Evolutionary conservation across 371 early-diverging fungal species (phyloP).

Genomic region (Capillidium rhysosporum): DNA sequence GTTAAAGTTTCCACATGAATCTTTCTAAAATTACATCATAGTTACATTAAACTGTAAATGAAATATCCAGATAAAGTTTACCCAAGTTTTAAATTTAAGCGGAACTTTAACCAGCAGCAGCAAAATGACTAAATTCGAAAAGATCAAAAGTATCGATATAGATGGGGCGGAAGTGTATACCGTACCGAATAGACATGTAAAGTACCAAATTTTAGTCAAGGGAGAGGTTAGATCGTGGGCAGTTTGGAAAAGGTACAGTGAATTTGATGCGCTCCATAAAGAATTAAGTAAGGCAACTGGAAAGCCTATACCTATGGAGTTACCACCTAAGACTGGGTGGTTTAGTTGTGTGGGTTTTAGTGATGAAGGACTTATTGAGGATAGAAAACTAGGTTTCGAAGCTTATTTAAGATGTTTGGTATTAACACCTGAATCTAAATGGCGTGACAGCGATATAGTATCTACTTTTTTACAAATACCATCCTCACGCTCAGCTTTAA

Average conservation of each 20-base stretch:
- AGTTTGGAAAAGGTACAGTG: constrained; percentile 73
- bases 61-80: too few relatives aligned
- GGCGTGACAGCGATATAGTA: constrained; percentile 54
- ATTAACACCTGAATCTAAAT: constrained; percentile 45
- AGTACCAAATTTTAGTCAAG: constrained; percentile 47
- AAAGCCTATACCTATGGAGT: constrained; percentile 32
- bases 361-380: constrained; percentile 48
- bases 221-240: constrained; percentile 73
- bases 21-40: too few relatives aligned
- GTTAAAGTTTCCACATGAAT: too few relatives aligned
- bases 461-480: constrained; percentile 53
- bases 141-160: too few relatives aligned
- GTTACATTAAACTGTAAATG: too few relatives aligned
- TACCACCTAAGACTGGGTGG: constrained; percentile 43
- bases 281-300: constrained; percentile 25
- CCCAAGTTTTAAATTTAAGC: too few relatives aligned
- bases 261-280: constrained; percentile 44
- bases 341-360: constrained; percentile 37
- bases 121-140: too few relatives aligned
- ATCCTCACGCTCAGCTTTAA: constrained; percentile 17
- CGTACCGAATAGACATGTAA: constrained; percentile 48
- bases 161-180: constrained; percentile 27
- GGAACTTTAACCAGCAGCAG: too few relatives aligned
- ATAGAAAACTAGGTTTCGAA: constrained; percentile 55
- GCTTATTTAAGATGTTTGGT: constrained; percentile 57